Conservation (phyloP, 371 early-diverging fungal species). For the Mortierella sp. region DNA sequence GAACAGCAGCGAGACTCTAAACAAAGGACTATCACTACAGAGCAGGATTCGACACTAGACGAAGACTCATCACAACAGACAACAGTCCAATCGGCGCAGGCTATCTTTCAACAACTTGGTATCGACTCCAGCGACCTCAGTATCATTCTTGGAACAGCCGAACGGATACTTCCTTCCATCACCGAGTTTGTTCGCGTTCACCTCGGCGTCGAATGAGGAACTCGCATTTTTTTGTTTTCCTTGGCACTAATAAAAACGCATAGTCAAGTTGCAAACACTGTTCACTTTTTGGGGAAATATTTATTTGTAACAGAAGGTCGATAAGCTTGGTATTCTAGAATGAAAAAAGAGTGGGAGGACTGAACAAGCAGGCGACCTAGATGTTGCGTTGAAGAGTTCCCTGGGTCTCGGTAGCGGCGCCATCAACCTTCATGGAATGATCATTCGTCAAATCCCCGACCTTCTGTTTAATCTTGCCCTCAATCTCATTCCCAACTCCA, state of each 20-base stretch:
- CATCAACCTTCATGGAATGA: conserved; percentile 56
- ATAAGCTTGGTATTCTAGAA: background rate
- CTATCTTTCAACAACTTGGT: conserved; percentile 41
- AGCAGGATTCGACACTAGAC: conserved; percentile 12
- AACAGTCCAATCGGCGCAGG: conserved; percentile 21
- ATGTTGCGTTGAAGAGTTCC: conserved; percentile 53
- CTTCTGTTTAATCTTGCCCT: conserved; percentile 42
- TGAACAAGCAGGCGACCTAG: background rate
- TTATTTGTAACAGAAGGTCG: background rate
- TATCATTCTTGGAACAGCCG: conserved; percentile 70
- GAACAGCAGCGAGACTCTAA: conserved; percentile 28
- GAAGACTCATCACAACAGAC: conserved; percentile 18
- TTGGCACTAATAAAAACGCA: conserved; percentile 12
- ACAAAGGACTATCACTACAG: background rate
- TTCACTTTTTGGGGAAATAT: background rate
- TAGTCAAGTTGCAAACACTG: conserved; percentile 3
- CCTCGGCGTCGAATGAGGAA: conserved; percentile 37
- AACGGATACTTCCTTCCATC: conserved; percentile 67
- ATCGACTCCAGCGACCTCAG: conserved; percentile 63
- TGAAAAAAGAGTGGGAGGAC: background rate
- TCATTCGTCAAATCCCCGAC: conserved; percentile 59
- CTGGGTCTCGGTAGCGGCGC: conserved; percentile 53
- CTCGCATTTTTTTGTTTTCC: conserved; percentile 10
- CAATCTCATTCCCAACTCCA: background rate
- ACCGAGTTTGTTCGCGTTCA: conserved; percentile 60